These are phyloP conservation scores for Cyberlindnera amylophila DNA, from an alignment of 805 yeast species.

Conservation along the genomic window DNA sequence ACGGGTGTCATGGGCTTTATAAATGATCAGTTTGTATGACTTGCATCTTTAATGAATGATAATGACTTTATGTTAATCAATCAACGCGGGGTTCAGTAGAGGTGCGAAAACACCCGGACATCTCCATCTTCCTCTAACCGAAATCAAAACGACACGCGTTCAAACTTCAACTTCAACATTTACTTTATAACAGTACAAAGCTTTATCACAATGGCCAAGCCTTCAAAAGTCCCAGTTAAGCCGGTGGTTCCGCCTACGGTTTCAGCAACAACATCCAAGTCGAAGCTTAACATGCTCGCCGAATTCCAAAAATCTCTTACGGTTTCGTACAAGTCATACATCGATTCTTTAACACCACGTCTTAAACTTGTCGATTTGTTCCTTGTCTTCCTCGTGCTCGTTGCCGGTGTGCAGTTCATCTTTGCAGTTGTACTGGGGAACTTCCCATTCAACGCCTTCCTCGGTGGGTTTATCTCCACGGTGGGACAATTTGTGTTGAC, in stretches of 20 bases:
- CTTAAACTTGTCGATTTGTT: slow-evolving; percentile 73
- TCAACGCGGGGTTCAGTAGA: background rate
- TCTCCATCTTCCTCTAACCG: background rate
- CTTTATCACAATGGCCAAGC: slow-evolving; percentile 1
- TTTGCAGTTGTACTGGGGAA: slow-evolving; percentile 78
- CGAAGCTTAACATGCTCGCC: slow-evolving; percentile 16
- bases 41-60: background rate
- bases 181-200: too few species aligned
- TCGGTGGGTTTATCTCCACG: slow-evolving; percentile 87
- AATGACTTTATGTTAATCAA: too few species aligned
- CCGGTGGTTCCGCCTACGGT: background rate
- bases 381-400: slow-evolving; percentile 63
- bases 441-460: slow-evolving; percentile 95
- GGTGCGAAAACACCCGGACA: background rate
- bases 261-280: background rate
- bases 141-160: background rate
- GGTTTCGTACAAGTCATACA: slow-evolving; percentile 32
- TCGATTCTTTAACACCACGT: slow-evolving; percentile 35
- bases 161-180: background rate
- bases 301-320: slow-evolving; percentile 31
- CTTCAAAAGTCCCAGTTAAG: background rate
- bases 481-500: slow-evolving; percentile 95
- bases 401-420: slow-evolving; percentile 75
- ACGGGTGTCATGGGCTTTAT: background rate
- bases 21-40: too few species aligned